Evolutionary conservation across 768 basidiomycete genomes (phyloP), one percentile per base, ranked within the genome.

Genomic region (Cystofilobasidium capitatum): DNA sequence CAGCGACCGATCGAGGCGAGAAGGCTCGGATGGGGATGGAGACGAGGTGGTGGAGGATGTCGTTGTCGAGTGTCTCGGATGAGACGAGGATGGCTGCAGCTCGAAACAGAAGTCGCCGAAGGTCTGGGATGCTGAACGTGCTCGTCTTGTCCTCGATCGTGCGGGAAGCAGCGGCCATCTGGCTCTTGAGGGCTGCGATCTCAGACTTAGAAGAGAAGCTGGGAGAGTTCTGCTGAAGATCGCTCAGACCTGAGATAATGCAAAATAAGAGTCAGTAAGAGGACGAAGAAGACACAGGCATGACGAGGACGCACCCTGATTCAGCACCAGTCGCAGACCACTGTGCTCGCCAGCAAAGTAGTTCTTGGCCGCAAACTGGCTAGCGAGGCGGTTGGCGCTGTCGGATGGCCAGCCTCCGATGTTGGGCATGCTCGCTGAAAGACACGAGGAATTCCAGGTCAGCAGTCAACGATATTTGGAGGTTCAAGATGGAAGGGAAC

Each of bases 281-380:
- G 22, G 10, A n/a, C 45, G 24, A 24, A 16, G 45, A 26, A 12
- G 16, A 62, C 36, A 20, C 1, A 22, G 14, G n/a, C 3, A 36
- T 31, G 8, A 24, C 33, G n/a, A 33, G 24, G 33, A 54, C 60
- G 61, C 62, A 85, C 90, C 83, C 76, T 83, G 81, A 66, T 83
- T 79, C 54, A 83, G 83, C 12, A 88, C 86, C 29, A 91, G 77
- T 13, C 86, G 82, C 58, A 90, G 81, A 39, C 91, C 91, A 40
- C 86, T 88, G 9, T 85, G 85, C 76, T 97, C 91, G 33, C 92
- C 92, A 26, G 84, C 81, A 73, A 85, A 97, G 75, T 91, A 91
- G n/a, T 86, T 86, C 74, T 94, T 94, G 45, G 88, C 87, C 0
- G 91, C 87, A 65, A 96, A 84, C 73, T 97, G 89, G 70, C 86